Percentiles rank a stretch among this genome's conserved stretches.
These are phyloP conservation scores for Truncatella angustata DNA, from an alignment of 2,329 filamentous ascomycete species.

Conservation along the genomic window DNA sequence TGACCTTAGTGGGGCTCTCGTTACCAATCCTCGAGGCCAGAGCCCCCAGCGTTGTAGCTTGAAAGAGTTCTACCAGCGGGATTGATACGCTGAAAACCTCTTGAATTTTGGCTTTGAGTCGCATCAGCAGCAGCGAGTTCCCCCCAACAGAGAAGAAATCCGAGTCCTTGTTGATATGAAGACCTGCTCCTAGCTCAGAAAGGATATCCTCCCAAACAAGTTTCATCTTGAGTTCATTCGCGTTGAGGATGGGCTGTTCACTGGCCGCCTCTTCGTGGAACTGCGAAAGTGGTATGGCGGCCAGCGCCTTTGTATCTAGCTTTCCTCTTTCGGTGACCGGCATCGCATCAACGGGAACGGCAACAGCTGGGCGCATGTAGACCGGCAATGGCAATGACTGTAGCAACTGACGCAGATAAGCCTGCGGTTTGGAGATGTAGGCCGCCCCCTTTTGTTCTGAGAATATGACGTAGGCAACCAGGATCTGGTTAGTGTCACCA, in stretches of 20 bases:
- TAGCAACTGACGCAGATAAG: constrained; percentile 12
- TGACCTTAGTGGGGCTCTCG: too few species aligned
- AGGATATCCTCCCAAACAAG: constrained; percentile 20
- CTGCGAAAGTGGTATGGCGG: constrained; percentile 7
- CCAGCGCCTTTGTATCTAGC: constrained; percentile 18
- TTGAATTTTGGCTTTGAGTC: constrained; percentile 34
- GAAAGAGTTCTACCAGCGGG: constrained; percentile 34
- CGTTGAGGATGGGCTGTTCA: background rate
- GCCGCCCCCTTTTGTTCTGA: background rate
- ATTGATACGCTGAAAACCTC: constrained; percentile 29
- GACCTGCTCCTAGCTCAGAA: constrained; percentile 11
- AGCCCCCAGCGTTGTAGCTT: constrained; percentile 31
- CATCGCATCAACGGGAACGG: constrained; percentile 25
- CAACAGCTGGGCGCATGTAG: constrained; percentile 33
- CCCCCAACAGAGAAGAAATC: constrained; percentile 42
- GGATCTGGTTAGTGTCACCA: constrained; percentile 8
- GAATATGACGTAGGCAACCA: constrained; percentile 29
- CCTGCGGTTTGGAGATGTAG: background rate
- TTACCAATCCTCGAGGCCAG: constrained; percentile 33
- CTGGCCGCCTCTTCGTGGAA: background rate
- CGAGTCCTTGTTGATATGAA: constrained; percentile 18
- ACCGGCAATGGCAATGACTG: constrained; percentile 24
- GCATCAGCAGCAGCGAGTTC: constrained; percentile 37
- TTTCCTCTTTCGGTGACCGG: constrained; percentile 31
- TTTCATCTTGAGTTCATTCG: constrained; percentile 7